phyloP scores from a whole-genome alignment of 176 grass and related monocot genomes.

The Oryza glumipatula region DNA sequence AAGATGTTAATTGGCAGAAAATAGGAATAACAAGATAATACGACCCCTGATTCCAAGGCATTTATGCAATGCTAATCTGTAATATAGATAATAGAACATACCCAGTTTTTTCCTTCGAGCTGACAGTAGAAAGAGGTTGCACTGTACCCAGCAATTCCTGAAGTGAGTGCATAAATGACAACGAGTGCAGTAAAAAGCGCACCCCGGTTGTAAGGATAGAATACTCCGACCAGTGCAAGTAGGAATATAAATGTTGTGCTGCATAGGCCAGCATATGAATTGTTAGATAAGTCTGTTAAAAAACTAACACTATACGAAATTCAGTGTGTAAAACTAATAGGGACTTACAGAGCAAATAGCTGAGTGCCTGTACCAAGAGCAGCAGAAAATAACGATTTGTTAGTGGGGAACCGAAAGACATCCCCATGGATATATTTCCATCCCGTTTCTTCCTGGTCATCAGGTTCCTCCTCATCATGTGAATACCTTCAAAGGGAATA shows the following conservation, averaged over 20 bases:
- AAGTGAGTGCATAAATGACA: conserved; percentile 97
- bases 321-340: not conserved
- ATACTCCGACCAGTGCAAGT: conserved; percentile 90
- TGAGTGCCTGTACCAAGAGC: conserved; percentile 93
- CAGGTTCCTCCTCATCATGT: conserved; percentile 91
- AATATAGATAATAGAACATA: conserved; percentile 39
- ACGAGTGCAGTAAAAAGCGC: conserved; percentile 95
- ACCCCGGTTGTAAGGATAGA: conserved; percentile 98
- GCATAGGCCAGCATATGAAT: conserved; percentile 24
- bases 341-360: conserved; percentile 83
- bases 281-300: not conserved
- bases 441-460: conserved; percentile 94
- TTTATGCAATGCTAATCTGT: not conserved
- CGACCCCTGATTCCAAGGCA: not conserved
- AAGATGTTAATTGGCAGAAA: not conserved
- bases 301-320: not conserved
- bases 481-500: conserved; percentile 63
- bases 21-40: not conserved
- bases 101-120: conserved; percentile 93
- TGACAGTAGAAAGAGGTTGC: conserved; percentile 92
- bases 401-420: conserved; percentile 86
- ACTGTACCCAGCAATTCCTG: conserved; percentile 94
- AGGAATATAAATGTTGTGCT: conserved; percentile 98
- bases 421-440: conserved; percentile 99
- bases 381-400: conserved; percentile 91